Conservation (phyloP, 257 asterid species). For the Salvia splendens region DNA sequence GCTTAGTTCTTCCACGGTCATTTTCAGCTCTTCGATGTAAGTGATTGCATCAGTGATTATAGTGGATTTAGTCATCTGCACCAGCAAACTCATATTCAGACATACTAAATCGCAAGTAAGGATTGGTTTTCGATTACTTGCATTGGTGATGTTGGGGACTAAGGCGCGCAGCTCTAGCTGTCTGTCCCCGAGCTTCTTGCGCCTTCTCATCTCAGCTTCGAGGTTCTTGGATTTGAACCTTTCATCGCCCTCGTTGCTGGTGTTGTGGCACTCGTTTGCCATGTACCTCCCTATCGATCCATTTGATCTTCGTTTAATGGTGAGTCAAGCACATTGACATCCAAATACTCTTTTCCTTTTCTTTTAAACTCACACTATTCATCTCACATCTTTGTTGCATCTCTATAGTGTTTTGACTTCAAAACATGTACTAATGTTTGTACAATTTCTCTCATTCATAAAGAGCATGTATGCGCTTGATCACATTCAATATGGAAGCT, state of each 20-base stretch:
- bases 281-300: slow-evolving; percentile 31
- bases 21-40: slow-evolving; percentile 61
- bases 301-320: no score
- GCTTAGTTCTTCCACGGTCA: slow-evolving; percentile 51
- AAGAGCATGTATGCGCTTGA: no score
- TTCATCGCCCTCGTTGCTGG: slow-evolving; percentile 23
- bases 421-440: no score
- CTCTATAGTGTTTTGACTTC: no score
- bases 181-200: slow-evolving; percentile 70
- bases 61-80: slow-evolving; percentile 75
- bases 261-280: slow-evolving; percentile 28
- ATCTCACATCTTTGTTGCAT: no score
- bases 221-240: slow-evolving; percentile 81
- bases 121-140: slow-evolving; percentile 35
- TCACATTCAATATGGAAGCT: no score
- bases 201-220: slow-evolving; percentile 65
- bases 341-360: no score
- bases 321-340: no score
- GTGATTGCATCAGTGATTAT: slow-evolving; percentile 78
- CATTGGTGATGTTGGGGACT: slow-evolving; percentile 84
- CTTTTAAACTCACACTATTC: no score
- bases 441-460: no score
- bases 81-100: slow-evolving; percentile 3
- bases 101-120: not conserved
- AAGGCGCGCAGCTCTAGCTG: slow-evolving; percentile 72